Base-by-base conservation (phyloP, 2,329 filamentous ascomycete genomes). In the Fusarium brevicatenulatum region DNA sequence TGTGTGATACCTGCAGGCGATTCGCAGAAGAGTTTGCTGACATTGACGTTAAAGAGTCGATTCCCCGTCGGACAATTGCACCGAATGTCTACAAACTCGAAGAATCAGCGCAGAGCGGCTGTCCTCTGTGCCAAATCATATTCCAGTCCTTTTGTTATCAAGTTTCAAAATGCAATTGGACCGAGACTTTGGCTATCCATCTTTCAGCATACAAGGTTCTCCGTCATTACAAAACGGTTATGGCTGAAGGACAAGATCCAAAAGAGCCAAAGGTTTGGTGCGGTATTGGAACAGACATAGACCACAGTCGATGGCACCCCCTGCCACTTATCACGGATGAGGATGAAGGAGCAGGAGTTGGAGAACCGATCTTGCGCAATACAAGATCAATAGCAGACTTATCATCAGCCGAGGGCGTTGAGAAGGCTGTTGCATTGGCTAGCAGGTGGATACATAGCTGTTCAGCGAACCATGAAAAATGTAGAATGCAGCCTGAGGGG, bases 61-160 rank as follows among this genome's bases (percentile, higher is more conserved):
- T 19, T 12, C 9, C 8, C 6, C 28, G 19, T 9, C 39, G 21
- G 9, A 55, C 53, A 13, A 23, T 43, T 25, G 44, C 52, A 18
- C 39, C 61, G 1, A 43, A 52, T 32, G 25, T 59, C 16, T 32
- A 37, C 18, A 13, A 30, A 15, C 42, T 67, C 18, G 4, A 25
- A n/a, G 34, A 46, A 60, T 30, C 39, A 21, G 40, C 15, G 3
- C 64, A 53, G 9, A 36, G 28, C 7, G 62, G 36, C 11, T 67
- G 61, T 36, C 4, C 34, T 16, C 28, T 67, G 18, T 60, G 52
- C 4, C 46, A 53, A 21, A n/a, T 34, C 13, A 23, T 34, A 1
- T 60, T 47, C 34, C 53, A 66, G 13, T 40, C 28, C n/a, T 23
- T 52, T 37, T 52, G n/a, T 21, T 52, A 52, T 6, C 32, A 25